phyloP scores from a whole-genome alignment of 108 stramenopile species.

The Fragilariopsis cylindrus region DNA sequence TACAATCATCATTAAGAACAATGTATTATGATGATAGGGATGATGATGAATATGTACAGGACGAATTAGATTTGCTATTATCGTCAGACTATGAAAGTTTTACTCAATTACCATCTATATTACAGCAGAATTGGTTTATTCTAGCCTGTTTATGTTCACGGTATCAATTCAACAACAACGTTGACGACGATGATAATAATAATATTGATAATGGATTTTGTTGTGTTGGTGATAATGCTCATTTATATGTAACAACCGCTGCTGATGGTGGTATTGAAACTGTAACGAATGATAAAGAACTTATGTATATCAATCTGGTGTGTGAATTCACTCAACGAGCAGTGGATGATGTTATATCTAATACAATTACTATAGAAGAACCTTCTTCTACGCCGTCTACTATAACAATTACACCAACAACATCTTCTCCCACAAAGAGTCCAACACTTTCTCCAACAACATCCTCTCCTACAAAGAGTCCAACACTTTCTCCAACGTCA shows the following conservation, averaged over 20 bases:
- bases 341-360: background rate
- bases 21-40: no score
- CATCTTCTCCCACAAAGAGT: background rate
- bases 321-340: background rate
- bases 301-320: background rate
- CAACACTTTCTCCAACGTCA: background rate
- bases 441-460: background rate
- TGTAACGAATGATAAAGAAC: background rate
- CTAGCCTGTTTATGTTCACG: no score
- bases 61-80: background rate
- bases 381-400: background rate
- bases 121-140: background rate
- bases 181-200: background rate
- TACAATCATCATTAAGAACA: background rate
- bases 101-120: background rate
- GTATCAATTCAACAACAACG: no score
- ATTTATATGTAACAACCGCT: background rate
- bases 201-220: background rate
- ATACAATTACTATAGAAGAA: background rate
- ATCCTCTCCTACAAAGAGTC: background rate
- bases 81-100: background rate
- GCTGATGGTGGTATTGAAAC: background rate
- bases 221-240: conserved; percentile 16
- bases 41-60: background rate
- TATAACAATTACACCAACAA: background rate